Base-by-base conservation (phyloP, 2,329 filamentous ascomycete species). In the Leptographium galeiforme region DNA sequence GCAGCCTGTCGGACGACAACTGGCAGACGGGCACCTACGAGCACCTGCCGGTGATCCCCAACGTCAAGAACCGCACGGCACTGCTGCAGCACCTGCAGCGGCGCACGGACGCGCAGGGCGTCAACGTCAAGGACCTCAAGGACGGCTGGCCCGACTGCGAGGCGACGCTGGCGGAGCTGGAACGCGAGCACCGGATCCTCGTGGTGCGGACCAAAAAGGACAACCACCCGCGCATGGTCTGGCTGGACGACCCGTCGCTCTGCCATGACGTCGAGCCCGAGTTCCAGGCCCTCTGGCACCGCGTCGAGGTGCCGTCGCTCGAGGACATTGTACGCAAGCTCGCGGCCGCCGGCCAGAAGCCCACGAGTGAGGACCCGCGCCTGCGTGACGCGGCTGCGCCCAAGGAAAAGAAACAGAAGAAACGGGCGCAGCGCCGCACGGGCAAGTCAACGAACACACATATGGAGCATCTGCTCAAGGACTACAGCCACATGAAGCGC, bases 121-220 rank as follows among this genome's bases (percentile, higher is more conserved):
- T 97, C 53, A 77, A 77, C 40, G 88, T 97, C 57, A 89, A 89
- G 66, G 89, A 96, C 62, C 78, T 98, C 57, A 95, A 95, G 69
- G 93, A 98, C 66, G 93, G 93, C 58, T 98, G 93, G 93, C 82
- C 85, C 30, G 84, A 85, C 61, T 94, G 89, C 63, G 82, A 90
- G 56, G 79, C 84, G 19, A 79, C 85, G 11, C 85, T 98, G 65
- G 79, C 85, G 57, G 75, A 79, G 60, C 76, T 98, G 51, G 91
- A 96, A 71, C 70, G 70, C 43, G 79, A 87, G 65, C 84, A 90
- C 63, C 84, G 85, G 67, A 76, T 97, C 47, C 76, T 97, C 39
- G 88, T 96, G 7, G 86, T 88, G 25, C 81, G 90, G 57, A 90
- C 90, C 53, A 94, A 93, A 70, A 97, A 97, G 72, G 91, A 97